Evolutionary conservation across 495 filamentous ascomycete genomes (phyloP).

Genomic region (Aspergillus homomorphus): DNA sequence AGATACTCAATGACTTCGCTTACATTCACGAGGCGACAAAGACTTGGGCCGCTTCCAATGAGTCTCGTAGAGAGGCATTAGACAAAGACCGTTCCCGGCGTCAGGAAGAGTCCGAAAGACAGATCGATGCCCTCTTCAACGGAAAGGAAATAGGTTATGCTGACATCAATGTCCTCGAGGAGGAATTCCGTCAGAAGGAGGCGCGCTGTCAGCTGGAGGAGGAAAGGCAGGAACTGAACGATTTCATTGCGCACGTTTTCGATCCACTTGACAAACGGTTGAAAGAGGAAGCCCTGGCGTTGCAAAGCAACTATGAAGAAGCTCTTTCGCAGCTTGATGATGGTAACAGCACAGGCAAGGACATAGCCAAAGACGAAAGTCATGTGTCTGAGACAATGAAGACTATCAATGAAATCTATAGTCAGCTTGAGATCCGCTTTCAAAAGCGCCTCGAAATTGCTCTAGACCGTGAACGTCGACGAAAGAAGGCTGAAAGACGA

Average conservation of each 20-base stretch:
- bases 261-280: slow-evolving; percentile 49
- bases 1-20: slow-evolving; percentile 45
- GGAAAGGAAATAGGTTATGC: slow-evolving; percentile 59
- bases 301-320: slow-evolving; percentile 51
- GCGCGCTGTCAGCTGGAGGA: slow-evolving; percentile 52
- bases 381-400: slow-evolving; percentile 46
- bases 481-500: slow-evolving; percentile 50
- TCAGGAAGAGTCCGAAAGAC: slow-evolving; percentile 53
- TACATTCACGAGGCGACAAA: slow-evolving; percentile 46
- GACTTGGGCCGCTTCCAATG: slow-evolving; percentile 46
- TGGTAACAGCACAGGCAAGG: slow-evolving; percentile 39
- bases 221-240: slow-evolving; percentile 52
- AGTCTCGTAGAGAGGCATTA: slow-evolving; percentile 38
- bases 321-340: slow-evolving; percentile 41
- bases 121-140: slow-evolving; percentile 56
- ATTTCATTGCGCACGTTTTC: slow-evolving; percentile 52
- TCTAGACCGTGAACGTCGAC: slow-evolving; percentile 49
- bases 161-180: slow-evolving; percentile 58
- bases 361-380: slow-evolving; percentile 29
- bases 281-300: slow-evolving; percentile 49
- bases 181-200: slow-evolving; percentile 57
- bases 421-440: slow-evolving; percentile 49
- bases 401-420: slow-evolving; percentile 42
- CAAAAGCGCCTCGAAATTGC: slow-evolving; percentile 52
- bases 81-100: slow-evolving; percentile 49